Evolutionary conservation across 2,329 filamentous ascomycete genomes (phyloP).

Genomic region (Sclerotinia glacialis): DNA sequence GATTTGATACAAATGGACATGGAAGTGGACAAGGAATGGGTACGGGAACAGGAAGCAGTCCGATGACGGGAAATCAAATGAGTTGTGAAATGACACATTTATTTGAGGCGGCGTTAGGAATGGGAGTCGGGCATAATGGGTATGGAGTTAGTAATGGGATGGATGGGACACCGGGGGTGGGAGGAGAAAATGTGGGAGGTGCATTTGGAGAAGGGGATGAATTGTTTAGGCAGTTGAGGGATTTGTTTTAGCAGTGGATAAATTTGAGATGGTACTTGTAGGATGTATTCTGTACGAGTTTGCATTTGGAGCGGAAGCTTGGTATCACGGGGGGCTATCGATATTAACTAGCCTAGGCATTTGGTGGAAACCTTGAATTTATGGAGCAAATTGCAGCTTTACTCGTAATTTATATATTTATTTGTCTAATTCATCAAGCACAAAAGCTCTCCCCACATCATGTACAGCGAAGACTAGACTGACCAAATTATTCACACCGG

Average conservation of each 20-base stretch:
- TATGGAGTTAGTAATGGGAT: slow-evolving; percentile 24
- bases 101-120: slow-evolving; percentile 39
- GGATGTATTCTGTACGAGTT: not conserved
- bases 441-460: not conserved
- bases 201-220: slow-evolving; percentile 40
- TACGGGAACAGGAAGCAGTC: slow-evolving; percentile 27
- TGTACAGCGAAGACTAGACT: not conserved
- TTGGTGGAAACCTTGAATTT: not conserved
- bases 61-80: slow-evolving; percentile 40
- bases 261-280: not conserved
- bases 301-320: not conserved
- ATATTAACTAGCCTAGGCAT: not conserved
- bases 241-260: slow-evolving; percentile 34
- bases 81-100: slow-evolving; percentile 41
- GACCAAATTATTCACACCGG: not conserved
- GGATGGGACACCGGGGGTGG: slow-evolving; percentile 24
- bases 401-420: not conserved
- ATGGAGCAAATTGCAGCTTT: not conserved
- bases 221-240: slow-evolving; percentile 38
- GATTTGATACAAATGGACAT: slow-evolving; percentile 21
- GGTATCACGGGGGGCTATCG: not conserved
- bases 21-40: slow-evolving; percentile 15
- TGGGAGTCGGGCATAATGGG: slow-evolving; percentile 27
- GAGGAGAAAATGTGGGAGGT: slow-evolving; percentile 21
- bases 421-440: not conserved